Evolutionary conservation across 768 basidiomycete species (phyloP), one percentile per base, ranked within the genome.

Genomic region (Mycena sanguinolenta): DNA sequence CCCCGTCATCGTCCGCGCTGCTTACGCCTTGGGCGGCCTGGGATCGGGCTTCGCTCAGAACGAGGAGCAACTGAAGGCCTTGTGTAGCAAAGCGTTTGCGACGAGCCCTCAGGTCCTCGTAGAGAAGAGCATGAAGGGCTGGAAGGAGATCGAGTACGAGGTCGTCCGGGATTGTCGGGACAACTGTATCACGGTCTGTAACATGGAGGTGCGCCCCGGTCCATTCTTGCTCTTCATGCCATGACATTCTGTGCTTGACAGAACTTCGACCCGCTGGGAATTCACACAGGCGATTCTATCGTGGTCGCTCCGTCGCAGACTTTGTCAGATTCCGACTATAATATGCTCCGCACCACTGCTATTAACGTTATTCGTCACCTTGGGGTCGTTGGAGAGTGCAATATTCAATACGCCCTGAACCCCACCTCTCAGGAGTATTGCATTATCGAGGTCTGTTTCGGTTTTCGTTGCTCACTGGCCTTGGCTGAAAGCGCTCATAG

Each of bases 91-190:
- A 84, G 97, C 98, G 13, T 99, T 99, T 77, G 97, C 97, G 53
- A 98, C 96, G 17, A 96, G 95, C 75, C 96, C 97, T 52, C 98
- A 99, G 82, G 97, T 99, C 0, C 86, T 99, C n/a, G 96, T 99
- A 19, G 98, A 99, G 86, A 97, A 91, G 87, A 96, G 95, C 76
- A 99, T 99, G 97, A 99, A 99, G 83, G 97, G 97, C 3, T 99
- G 97, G 97, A 99, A 99, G 83, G 97, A 99, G 85, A 97, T 99
- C 74, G 97, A 99, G 84, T 99, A 99, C 75, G 97, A 99, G 79
- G 97, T 99, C 58, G 97, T 99, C 14, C 88, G 97, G 68, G 97
- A 99, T 82, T 98, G 96, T 84, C 88, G 95, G 71, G 95, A 99
- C 79, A 99, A 99, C 79, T 99, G 97, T 79, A 99, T 99, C 83